These are phyloP conservation scores for Aspergillus clavatus DNA, from an alignment of 2,329 filamentous ascomycete genomes.

Conservation along the genomic window DNA sequence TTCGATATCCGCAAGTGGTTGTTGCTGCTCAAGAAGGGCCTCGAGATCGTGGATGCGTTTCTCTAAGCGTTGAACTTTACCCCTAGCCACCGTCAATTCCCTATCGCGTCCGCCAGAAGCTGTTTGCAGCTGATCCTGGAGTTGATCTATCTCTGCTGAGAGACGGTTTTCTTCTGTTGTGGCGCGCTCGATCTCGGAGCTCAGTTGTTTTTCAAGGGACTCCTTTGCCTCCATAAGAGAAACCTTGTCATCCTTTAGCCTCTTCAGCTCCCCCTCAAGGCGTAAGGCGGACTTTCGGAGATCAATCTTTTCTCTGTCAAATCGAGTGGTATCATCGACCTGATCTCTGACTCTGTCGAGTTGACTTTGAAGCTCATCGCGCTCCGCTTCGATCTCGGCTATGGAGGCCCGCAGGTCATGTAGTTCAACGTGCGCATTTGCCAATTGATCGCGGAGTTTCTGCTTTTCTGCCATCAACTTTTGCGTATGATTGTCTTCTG, in stretches of 20 bases:
- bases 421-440: slow-evolving; percentile 56
- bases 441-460: slow-evolving; percentile 58
- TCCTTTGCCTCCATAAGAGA: slow-evolving; percentile 53
- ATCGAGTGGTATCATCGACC: slow-evolving; percentile 53
- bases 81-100: slow-evolving; percentile 51
- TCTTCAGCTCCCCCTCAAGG: slow-evolving; percentile 62
- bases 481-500: slow-evolving; percentile 56
- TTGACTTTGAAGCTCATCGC: slow-evolving; percentile 61
- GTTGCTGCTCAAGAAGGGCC: slow-evolving; percentile 51
- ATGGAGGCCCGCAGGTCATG: slow-evolving; percentile 54
- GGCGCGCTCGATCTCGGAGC: slow-evolving; percentile 62
- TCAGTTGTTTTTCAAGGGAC: slow-evolving; percentile 58
- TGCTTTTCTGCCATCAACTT: slow-evolving; percentile 58
- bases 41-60: slow-evolving; percentile 48
- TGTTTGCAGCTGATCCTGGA: slow-evolving; percentile 49
- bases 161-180: slow-evolving; percentile 61
- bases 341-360: slow-evolving; percentile 53
- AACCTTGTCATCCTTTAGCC: slow-evolving; percentile 61
- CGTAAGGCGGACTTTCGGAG: slow-evolving; percentile 63
- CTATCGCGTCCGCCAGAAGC: slow-evolving; percentile 42
- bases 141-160: slow-evolving; percentile 43
- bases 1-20: slow-evolving; percentile 40
- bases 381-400: slow-evolving; percentile 58
- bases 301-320: slow-evolving; percentile 66
- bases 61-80: slow-evolving; percentile 63